These are phyloP conservation scores for Rhizophagus clarus DNA, from an alignment of 192 early-diverging fungal species.

Conservation along the genomic window DNA sequence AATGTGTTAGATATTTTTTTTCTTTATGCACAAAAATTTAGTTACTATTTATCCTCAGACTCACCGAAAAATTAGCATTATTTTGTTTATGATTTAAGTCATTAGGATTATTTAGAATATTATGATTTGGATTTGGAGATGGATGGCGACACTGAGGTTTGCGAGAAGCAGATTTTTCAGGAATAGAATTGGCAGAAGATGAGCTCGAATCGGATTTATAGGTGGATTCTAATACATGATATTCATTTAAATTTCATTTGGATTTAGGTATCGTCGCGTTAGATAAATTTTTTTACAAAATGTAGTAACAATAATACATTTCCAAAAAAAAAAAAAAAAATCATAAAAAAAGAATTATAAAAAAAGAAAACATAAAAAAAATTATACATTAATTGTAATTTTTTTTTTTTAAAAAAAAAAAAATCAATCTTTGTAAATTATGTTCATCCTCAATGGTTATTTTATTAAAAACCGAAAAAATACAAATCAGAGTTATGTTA, in stretches of 20 bases:
- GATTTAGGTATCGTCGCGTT: background rate
- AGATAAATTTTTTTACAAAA: background rate
- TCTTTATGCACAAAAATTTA: background rate
- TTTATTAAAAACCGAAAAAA: background rate
- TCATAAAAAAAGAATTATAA: background rate
- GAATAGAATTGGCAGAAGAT: slow-evolving; percentile 18
- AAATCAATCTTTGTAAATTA: too few relatives aligned
- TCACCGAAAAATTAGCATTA: background rate
- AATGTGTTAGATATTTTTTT: background rate
- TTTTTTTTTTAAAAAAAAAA: too few relatives aligned
- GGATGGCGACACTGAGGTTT: background rate
- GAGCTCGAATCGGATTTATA: slow-evolving; percentile 17
- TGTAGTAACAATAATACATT: background rate
- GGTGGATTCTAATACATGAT: slow-evolving; percentile 1
- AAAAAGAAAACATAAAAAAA: background rate
- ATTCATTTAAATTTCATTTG: slow-evolving; percentile 9
- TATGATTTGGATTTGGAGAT: background rate
- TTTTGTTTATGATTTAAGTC: background rate
- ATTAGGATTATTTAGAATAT: background rate
- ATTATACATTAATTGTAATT: background rate
- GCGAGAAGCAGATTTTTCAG: background rate
- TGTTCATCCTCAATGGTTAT: background rate
- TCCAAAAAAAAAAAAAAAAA: background rate
- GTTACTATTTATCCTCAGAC: background rate
- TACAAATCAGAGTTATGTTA: background rate